Percentiles rank a stretch among this genome's conserved stretches.
Evolutionary conservation across 2,329 filamentous ascomycete genomes (phyloP).

Genomic region (Erysiphe pulchra): DNA sequence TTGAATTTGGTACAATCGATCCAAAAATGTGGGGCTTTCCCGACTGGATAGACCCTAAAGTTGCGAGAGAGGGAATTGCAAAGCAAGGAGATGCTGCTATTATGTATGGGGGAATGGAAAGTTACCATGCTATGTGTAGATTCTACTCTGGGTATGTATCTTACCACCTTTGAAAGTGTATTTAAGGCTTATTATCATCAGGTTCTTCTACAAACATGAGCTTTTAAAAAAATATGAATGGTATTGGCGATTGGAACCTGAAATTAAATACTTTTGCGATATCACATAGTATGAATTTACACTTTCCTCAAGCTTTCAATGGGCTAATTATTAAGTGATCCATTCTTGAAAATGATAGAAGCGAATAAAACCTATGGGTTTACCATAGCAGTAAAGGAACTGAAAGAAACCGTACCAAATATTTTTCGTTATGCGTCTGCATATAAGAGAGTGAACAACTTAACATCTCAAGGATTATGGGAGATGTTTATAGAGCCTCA

Average conservation of each 20-base stretch:
- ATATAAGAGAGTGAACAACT: conserved; percentile 78
- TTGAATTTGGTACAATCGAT: conserved; percentile 88
- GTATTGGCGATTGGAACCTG: conserved; percentile 98
- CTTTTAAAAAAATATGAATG: conserved; percentile 91
- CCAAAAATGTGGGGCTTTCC: conserved; percentile 87
- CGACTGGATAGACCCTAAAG: conserved; percentile 83
- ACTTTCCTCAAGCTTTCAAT: not conserved
- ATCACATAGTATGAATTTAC: conserved; percentile 61
- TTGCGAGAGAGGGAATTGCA: conserved; percentile 82
- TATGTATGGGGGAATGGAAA: conserved; percentile 98
- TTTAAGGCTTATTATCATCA: conserved; percentile 9
- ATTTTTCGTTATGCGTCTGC: conserved; percentile 98
- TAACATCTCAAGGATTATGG: conserved; percentile 82
- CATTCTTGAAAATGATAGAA: conserved; percentile 84
- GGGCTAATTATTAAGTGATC: conserved; percentile 36
- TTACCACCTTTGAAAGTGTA: not conserved
- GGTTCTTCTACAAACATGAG: conserved; percentile 94
- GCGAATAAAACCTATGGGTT: conserved; percentile 96
- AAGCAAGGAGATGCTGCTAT: conserved; percentile 94
- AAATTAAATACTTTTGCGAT: conserved; percentile 99
- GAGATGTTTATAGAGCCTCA: conserved; percentile 88
- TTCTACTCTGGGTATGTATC: conserved; percentile 78
- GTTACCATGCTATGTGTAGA: conserved; percentile 96
- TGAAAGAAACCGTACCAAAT: conserved; percentile 92
- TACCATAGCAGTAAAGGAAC: conserved; percentile 93